Evolutionary conservation across 2,329 filamentous ascomycete genomes (phyloP).

Genomic region (Epichloe scottii): DNA sequence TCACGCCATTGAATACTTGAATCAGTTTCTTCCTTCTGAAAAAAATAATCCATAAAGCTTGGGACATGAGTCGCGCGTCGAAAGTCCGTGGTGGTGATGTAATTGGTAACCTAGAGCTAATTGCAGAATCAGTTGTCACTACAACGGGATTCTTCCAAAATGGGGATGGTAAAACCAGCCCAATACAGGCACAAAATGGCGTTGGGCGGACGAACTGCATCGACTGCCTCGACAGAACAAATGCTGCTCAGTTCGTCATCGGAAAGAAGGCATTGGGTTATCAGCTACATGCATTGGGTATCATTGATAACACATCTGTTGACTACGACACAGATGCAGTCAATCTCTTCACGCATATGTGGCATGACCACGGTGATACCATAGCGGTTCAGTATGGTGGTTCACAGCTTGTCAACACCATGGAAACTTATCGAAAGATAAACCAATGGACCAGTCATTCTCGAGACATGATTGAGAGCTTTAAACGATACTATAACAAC

Average conservation of each 20-base stretch:
- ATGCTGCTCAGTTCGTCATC: slow-evolving; percentile 95
- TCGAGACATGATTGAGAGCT: slow-evolving; percentile 96
- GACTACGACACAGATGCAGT: slow-evolving; percentile 94
- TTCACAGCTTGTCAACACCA: slow-evolving; percentile 95
- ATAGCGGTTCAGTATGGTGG: slow-evolving; percentile 97
- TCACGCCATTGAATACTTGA: slow-evolving; percentile 78
- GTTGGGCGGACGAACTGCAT: slow-evolving; percentile 95
- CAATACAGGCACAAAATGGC: slow-evolving; percentile 68
- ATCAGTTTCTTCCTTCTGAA: slow-evolving; percentile 78
- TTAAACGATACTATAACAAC: slow-evolving; percentile 98
- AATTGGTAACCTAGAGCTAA: slow-evolving; percentile 78
- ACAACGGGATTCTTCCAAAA: slow-evolving; percentile 94
- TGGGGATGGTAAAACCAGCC: slow-evolving; percentile 55
- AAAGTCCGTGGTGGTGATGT: slow-evolving; percentile 90
- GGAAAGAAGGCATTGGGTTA: slow-evolving; percentile 87
- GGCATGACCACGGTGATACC: slow-evolving; percentile 93
- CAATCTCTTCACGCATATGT: slow-evolving; percentile 96
- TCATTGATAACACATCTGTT: slow-evolving; percentile 65
- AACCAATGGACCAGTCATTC: slow-evolving; percentile 98
- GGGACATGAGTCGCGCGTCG: slow-evolving; percentile 94
- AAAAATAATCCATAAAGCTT: slow-evolving; percentile 86
- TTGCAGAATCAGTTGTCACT: slow-evolving; percentile 75
- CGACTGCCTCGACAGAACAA: slow-evolving; percentile 92
- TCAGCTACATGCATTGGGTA: slow-evolving; percentile 82
- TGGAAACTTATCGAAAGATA: slow-evolving; percentile 98